These are phyloP conservation scores for Phaeotremella skinneri DNA, from an alignment of 768 basidiomycete genomes.

Conservation along the genomic window DNA sequence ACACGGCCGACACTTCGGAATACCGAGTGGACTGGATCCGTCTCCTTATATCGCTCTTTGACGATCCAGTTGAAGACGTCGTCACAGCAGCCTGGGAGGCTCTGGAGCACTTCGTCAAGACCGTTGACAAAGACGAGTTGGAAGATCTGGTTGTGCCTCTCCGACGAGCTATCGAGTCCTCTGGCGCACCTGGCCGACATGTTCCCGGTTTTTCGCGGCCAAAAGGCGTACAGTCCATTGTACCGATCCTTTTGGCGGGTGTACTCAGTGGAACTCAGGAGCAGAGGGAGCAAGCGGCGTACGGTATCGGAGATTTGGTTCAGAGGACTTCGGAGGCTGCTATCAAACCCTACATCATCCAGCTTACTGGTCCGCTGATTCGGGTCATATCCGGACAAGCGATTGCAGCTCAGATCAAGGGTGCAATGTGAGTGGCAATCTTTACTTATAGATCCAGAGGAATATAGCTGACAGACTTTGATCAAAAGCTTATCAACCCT, in stretches of 20 bases:
- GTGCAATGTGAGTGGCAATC: conserved; percentile 61
- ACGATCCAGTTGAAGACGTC: conserved; percentile 64
- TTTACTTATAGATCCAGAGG: not conserved
- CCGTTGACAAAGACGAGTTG: conserved; percentile 85
- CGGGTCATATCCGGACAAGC: conserved; percentile 75
- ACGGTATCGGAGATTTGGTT: conserved; percentile 93
- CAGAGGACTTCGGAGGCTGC: conserved; percentile 77
- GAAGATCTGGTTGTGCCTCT: conserved; percentile 87
- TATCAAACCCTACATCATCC: conserved; percentile 93
- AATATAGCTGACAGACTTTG: conserved; percentile 5
- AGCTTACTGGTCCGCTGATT: conserved; percentile 92
- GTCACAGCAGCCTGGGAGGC: conserved; percentile 73
- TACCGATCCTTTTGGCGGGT: conserved; percentile 86
- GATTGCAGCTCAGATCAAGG: conserved; percentile 89
- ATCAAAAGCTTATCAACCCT: conserved; percentile 66
- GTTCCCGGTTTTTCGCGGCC: conserved; percentile 79
- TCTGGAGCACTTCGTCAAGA: conserved; percentile 83
- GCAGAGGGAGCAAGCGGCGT: conserved; percentile 82
- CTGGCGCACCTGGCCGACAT: conserved; percentile 68
- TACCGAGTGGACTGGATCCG: conserved; percentile 95
- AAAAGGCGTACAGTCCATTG: conserved; percentile 77
- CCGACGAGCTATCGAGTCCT: conserved; percentile 79
- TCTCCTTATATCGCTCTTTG: conserved; percentile 76
- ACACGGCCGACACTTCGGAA: conserved; percentile 72
- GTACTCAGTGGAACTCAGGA: conserved; percentile 93